Evolutionary conservation across 2,329 filamentous ascomycete genomes (phyloP), one percentile per base, ranked within the genome.

Genomic region (Simplicillium aogashimaense): DNA sequence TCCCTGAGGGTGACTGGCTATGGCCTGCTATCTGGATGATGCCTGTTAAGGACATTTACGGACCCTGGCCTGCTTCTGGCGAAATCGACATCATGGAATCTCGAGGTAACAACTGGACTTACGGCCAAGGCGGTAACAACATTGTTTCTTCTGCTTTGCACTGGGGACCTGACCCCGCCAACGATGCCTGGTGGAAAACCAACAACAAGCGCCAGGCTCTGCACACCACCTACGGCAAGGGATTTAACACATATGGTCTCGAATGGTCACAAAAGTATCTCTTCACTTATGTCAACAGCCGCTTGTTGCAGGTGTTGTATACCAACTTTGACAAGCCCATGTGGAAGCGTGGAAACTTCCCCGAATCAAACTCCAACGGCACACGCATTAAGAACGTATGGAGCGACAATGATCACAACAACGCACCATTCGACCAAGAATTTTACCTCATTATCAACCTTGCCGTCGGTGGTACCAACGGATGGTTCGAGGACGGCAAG

Each of bases 1-100:
- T 92, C 20, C 85, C 86, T 4, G 60, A 67, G 36, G 86, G 86
- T 40, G 86, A 92, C 63, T 92, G 86, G 86, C 71, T 94, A 10
- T 92, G 86, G 86, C 86, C 86, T 2, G 85, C 85, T n/a, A 90
- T 94, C 53, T 89, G 84, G 83, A 85, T 94, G 83, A 69, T 92
- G 67, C 86, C 86, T 1, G 77, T 76, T 36, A 68, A 81, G 34
- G 70, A 78, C 40, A 78, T 67, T 1, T 94, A 92, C 56, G 86
- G 86, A 1, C 52, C 70, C 1, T 94, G 86, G 86, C 86, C 86
- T 2, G 63, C 67, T 7, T 88, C 83, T 8, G 86, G 86, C 35
- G 86, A 92, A 61, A 92, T 94, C 38, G 86, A 94, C 56, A 85
- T 94, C 40, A 66, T 78, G 53, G 85, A 92, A 61, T 79, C 78